Evolutionary conservation across 1,139 yeast species (phyloP).

Genomic region (Scheffersomyces insectosa): DNA sequence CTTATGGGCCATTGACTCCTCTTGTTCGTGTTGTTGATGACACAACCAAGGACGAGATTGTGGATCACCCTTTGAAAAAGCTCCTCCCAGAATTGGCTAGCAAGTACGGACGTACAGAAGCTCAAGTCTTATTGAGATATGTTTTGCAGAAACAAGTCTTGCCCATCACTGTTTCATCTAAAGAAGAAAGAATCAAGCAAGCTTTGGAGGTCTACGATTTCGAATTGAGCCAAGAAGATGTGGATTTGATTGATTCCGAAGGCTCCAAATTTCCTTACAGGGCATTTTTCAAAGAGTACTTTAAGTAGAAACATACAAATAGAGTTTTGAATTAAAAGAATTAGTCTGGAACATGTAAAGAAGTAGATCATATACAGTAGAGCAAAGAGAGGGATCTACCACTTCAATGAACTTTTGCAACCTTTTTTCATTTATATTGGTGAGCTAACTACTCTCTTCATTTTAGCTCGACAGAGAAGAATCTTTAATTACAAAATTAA

Average conservation of each 20-base stretch:
- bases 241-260: constrained; percentile 36
- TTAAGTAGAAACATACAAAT: too few species aligned
- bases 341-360: too few species aligned
- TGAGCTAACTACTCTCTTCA: too few species aligned
- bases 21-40: constrained; percentile 35
- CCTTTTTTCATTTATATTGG: too few species aligned
- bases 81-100: constrained; percentile 44
- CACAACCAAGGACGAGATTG: constrained; percentile 21
- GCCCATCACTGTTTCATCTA: constrained; percentile 73
- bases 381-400: too few species aligned
- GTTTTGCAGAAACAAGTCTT: constrained; percentile 61
- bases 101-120: constrained; percentile 57
- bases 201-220: constrained; percentile 58
- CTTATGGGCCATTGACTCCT: constrained; percentile 70
- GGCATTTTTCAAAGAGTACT: constrained; percentile 18
- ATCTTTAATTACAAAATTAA: too few species aligned
- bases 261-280: constrained; percentile 27
- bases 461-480: too few species aligned
- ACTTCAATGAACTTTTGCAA: too few species aligned
- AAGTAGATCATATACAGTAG: too few species aligned
- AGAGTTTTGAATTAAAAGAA: too few species aligned
- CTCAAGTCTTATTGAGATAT: constrained; percentile 72
- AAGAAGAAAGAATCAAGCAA: constrained; percentile 55
- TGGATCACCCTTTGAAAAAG: constrained; percentile 22
- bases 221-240: constrained; percentile 50